These are phyloP conservation scores for Sporothrix variecibatus DNA, from an alignment of 2,329 filamentous ascomycete genomes.

Conservation along the genomic window DNA sequence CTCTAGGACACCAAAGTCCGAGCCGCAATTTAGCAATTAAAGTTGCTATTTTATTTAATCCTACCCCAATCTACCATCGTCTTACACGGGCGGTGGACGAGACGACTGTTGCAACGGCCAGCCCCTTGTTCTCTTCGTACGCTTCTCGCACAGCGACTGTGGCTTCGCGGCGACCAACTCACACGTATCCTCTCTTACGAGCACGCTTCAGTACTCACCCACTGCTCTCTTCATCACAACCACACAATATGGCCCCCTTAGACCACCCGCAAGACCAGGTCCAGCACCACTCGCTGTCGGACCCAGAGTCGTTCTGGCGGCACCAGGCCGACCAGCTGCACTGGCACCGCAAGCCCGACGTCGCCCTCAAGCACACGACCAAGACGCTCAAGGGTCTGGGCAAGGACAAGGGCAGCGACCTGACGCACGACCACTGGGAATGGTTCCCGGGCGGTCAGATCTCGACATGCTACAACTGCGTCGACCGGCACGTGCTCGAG, in stretches of 20 bases:
- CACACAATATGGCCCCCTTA: constrained; percentile 19
- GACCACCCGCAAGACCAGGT: constrained; percentile 53
- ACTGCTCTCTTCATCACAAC: background rate
- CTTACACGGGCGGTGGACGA: constrained; percentile 14
- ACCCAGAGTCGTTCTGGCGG: constrained; percentile 74
- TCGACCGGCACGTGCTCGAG: constrained; percentile 82
- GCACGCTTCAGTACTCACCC: background rate
- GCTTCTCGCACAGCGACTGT: background rate
- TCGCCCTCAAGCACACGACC: constrained; percentile 59
- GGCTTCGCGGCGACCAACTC: background rate
- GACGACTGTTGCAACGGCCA: background rate
- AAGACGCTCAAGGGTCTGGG: constrained; percentile 55
- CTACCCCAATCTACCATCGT: background rate
- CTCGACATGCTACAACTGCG: constrained; percentile 87
- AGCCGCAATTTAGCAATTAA: constrained; percentile 11
- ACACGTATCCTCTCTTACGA: background rate
- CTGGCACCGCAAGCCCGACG: constrained; percentile 77
- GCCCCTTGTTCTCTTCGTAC: background rate
- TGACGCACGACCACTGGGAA: constrained; percentile 74
- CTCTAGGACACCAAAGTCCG: background rate
- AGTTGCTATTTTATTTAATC: constrained; percentile 7
- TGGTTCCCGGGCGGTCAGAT: constrained; percentile 92
- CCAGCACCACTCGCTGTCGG: constrained; percentile 60
- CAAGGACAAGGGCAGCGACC: constrained; percentile 51
- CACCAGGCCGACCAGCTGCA: constrained; percentile 72